phyloP scores from a whole-genome alignment of 768 basidiomycete genomes.

The Trametes gibbosa region DNA sequence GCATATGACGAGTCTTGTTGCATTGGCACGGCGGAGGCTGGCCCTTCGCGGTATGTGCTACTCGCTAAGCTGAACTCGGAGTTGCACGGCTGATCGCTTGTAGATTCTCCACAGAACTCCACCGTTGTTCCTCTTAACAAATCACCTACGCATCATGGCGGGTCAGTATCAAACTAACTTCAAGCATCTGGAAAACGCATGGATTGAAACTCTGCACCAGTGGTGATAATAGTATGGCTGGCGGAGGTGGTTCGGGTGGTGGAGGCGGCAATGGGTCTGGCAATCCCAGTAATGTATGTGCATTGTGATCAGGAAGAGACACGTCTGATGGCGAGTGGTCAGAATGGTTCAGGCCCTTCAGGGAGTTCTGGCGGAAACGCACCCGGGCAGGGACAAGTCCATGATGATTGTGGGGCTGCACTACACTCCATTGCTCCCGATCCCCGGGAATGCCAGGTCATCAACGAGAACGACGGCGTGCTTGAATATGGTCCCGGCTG shows the following conservation, averaged over 20 bases:
- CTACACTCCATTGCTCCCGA: background rate
- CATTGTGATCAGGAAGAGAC: too few relatives aligned
- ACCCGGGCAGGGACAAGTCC: background rate
- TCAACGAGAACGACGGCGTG: conserved; percentile 9
- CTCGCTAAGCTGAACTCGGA: too few relatives aligned
- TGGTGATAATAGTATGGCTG: background rate
- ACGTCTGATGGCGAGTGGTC: too few relatives aligned
- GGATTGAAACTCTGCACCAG: too few relatives aligned
- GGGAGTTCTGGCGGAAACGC: too few relatives aligned
- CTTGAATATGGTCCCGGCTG: conserved; percentile 1
- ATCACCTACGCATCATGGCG: too few relatives aligned
- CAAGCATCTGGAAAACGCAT: too few relatives aligned
- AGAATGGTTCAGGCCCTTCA: too few relatives aligned
- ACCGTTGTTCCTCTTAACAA: background rate
- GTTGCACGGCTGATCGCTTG: background rate
- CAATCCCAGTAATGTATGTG: too few relatives aligned
- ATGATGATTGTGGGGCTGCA: background rate
- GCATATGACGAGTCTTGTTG: background rate
- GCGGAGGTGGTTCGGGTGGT: too few relatives aligned
- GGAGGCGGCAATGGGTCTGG: too few relatives aligned
- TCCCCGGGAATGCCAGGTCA: background rate
- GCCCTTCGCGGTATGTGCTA: background rate
- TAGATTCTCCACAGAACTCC: background rate
- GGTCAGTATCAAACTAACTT: too few relatives aligned
- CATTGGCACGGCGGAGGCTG: background rate